Evolutionary conservation across 805 yeast species (phyloP).

Genomic region (Blastobotrys parvus): DNA sequence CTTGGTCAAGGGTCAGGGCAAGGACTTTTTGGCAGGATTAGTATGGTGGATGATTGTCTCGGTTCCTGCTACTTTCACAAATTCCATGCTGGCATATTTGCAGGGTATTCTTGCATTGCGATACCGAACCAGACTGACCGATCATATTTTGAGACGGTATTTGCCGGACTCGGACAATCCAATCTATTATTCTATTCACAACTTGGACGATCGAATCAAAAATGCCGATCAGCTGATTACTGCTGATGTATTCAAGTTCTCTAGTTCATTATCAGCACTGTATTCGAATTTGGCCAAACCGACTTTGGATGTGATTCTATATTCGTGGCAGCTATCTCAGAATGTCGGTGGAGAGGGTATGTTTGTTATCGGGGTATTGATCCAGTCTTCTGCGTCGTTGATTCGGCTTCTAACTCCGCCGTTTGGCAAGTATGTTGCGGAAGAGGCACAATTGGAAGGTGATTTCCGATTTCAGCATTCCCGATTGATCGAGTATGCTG

Average conservation of each 20-base stretch:
- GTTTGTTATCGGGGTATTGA: conserved; percentile 68
- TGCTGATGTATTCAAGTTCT: conserved; percentile 66
- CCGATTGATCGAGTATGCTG: conserved; percentile 66
- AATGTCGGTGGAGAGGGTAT: conserved; percentile 54
- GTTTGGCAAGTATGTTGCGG: conserved; percentile 70
- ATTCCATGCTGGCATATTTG: conserved; percentile 48
- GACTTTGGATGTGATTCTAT: conserved; percentile 63
- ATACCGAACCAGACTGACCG: conserved; percentile 58
- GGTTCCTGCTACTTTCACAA: conserved; percentile 74
- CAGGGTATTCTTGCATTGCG: conserved; percentile 31
- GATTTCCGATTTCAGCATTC: conserved; percentile 77
- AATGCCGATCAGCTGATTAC: conserved; percentile 84
- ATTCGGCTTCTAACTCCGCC: conserved; percentile 80
- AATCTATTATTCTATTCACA: conserved; percentile 65
- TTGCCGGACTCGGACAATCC: conserved; percentile 57
- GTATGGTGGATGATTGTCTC: conserved; percentile 78
- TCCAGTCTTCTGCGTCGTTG: conserved; percentile 69
- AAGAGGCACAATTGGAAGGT: conserved; percentile 74
- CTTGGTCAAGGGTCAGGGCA: conserved; percentile 61
- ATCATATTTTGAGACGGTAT: conserved; percentile 57
- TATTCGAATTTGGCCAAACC: conserved; percentile 85
- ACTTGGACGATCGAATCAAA: conserved; percentile 44
- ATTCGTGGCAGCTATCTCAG: conserved; percentile 64
- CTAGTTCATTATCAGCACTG: conserved; percentile 60
- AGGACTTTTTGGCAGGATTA: conserved; percentile 52